Evolutionary conservation across 225 moss, liverwort and hornwort genomes (phyloP).

Genomic region (Rhytidiadelphus loreus): DNA sequence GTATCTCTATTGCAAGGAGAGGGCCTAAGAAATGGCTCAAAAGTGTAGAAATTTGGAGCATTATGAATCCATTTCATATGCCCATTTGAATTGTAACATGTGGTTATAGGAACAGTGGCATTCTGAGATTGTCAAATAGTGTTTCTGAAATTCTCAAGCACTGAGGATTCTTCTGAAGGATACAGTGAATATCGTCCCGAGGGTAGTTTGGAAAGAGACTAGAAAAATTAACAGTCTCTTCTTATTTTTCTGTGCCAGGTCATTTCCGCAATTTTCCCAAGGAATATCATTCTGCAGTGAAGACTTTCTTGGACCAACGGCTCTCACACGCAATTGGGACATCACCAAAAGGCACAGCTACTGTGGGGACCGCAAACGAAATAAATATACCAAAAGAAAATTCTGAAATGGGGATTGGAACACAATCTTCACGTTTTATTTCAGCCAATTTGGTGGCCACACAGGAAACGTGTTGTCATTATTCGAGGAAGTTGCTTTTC

Average conservation of each 20-base stretch:
- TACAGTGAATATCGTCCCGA: not conserved
- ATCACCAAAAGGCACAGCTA: not conserved
- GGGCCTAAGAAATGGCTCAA: not conserved
- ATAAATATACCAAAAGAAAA: not conserved
- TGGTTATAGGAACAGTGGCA: not conserved
- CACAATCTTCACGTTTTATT: not conserved
- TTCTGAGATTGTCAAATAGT: not conserved
- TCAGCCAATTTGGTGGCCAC: not conserved
- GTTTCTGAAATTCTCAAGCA: not conserved
- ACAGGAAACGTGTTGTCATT: not conserved
- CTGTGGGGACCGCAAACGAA: not conserved
- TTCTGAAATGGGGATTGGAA: not conserved
- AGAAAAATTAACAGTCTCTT: not conserved
- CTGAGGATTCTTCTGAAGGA: not conserved
- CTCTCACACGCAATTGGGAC: not conserved
- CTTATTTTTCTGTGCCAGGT: slow-evolving; percentile 12
- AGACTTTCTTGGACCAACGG: slow-evolving; percentile 29
- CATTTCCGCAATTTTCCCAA: slow-evolving; percentile 52
- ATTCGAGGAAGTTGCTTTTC: not conserved
- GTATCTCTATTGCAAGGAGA: not conserved
- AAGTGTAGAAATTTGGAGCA: not conserved
- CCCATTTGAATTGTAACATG: not conserved
- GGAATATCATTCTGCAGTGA: slow-evolving; percentile 50
- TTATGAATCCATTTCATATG: not conserved
- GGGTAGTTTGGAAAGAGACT: not conserved